Evolutionary conservation across 257 asterid species (phyloP), one percentile per base, ranked within the genome.

Genomic region (Solanum gandarillasii): DNA sequence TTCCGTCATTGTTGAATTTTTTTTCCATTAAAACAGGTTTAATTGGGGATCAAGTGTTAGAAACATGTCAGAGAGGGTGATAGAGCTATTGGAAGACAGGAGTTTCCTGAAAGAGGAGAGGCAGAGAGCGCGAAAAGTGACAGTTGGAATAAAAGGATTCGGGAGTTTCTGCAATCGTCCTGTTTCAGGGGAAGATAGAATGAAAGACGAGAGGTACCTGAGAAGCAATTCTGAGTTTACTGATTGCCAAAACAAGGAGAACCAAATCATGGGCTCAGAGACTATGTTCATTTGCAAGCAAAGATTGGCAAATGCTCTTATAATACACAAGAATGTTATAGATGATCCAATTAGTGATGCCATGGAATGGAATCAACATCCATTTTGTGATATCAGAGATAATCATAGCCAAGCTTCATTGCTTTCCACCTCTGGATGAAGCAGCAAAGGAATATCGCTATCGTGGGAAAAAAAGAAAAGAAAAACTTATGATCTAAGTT

Each of bases 21-120:
- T 34, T 36, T 5, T 0, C 11, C 55, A 10, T 75, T 75, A 11
- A 21, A 23, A 36, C 92, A 96, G 98, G 90, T 96, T 95, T 92
- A 86, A 96, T 86, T 96, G 99, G 98, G 98, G 99, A 89, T 68
- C 34, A 88, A 89, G 95, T n/a, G 94, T 95, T 83, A 88, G 89
- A 85, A 92, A 90, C 36, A 95, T 94, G 90, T 88, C 95, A 3
- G 95, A 92, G 46, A 93, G 93, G 87, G 88, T 93, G 55, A 14
- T 86, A 27, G 86, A 83, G 87, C 95, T 96, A 83, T 88, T 95
- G 6, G 91, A 92, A 86, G 94, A 96, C 76, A 81, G 82, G 67
- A 62, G 93, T 32, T 90, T 92, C 89, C 93, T 94, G 32, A 92
- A 92, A 89, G 98, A 95, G 46, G 98, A 95, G 90, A 93, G 99